These are phyloP conservation scores for Rutidosis leptorrhynchoides DNA, from an alignment of 129 eudicot species.

Conservation along the genomic window DNA sequence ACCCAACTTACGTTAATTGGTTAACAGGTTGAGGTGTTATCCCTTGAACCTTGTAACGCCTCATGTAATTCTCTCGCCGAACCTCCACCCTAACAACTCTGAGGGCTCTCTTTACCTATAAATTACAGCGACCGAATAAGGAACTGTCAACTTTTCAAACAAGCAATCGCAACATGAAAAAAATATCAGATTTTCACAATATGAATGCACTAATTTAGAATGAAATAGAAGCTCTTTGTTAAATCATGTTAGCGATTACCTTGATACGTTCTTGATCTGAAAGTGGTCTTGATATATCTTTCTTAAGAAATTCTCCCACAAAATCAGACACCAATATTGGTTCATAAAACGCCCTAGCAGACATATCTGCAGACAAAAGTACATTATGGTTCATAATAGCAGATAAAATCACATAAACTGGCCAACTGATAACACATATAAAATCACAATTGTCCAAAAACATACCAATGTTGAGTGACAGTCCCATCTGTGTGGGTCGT, in stretches of 20 bases:
- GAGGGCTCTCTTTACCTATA: constrained; percentile 64
- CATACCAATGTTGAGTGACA: constrained; percentile 71
- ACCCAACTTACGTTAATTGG: constrained; percentile 42
- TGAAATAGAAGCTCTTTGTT: background rate
- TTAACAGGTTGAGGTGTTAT: constrained; percentile 33
- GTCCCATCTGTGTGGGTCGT: constrained; percentile 91
- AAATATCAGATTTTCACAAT: background rate
- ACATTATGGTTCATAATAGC: background rate
- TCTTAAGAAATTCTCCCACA: constrained; percentile 37
- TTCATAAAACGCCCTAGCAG: constrained; percentile 73
- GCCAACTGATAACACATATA: background rate
- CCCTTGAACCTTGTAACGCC: constrained; percentile 45
- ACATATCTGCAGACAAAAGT: constrained; percentile 54
- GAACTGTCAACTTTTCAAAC: background rate
- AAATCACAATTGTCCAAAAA: background rate
- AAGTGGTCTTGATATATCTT: constrained; percentile 41
- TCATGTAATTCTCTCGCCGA: constrained; percentile 24
- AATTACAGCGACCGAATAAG: background rate
- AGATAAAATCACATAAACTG: background rate
- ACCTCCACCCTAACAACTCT: constrained; percentile 55
- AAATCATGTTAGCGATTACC: constrained; percentile 35
- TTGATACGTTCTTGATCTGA: constrained; percentile 62
- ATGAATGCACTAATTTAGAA: background rate
- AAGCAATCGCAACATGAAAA: background rate
- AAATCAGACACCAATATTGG: constrained; percentile 46